phyloP scores from a whole-genome alignment of 176 grass and related monocot species.

The Oryza longistaminata region DNA sequence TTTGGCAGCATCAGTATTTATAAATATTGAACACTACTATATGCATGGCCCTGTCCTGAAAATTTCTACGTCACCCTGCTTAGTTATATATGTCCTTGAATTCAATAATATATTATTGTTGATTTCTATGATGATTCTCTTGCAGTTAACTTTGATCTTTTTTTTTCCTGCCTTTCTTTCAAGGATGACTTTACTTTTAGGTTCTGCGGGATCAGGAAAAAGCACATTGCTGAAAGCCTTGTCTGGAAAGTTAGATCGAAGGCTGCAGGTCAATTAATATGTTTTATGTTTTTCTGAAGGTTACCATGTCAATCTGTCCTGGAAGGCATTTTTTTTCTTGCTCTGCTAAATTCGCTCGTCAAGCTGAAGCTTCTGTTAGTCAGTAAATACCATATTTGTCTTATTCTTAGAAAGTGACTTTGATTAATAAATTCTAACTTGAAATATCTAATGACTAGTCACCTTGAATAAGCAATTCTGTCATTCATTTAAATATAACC shows the following conservation, averaged over 20 bases:
- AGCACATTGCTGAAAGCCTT: constrained; percentile 64
- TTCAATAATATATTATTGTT: not conserved
- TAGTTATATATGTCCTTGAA: too few relatives aligned
- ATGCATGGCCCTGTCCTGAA: too few relatives aligned
- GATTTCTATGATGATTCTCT: not conserved
- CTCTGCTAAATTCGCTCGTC: not conserved
- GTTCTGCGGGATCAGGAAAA: constrained; percentile 59
- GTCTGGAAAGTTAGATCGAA: constrained; percentile 56
- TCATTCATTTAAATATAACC: too few relatives aligned
- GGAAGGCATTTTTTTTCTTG: not conserved
- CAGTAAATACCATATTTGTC: not conserved
- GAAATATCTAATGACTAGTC: not conserved
- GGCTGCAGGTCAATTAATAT: constrained; percentile 40
- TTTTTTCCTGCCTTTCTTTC: not conserved
- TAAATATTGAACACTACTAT: too few relatives aligned
- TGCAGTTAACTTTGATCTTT: not conserved
- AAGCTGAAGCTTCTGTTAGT: not conserved
- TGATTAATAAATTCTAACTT: not conserved
- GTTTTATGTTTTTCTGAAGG: not conserved
- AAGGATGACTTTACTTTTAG: constrained; percentile 71
- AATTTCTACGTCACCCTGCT: too few relatives aligned
- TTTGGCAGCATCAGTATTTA: too few relatives aligned
- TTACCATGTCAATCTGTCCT: not conserved
- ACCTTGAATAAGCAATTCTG: not conserved
- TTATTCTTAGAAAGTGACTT: not conserved